Percentiles rank a stretch among this genome's conserved stretches.
Evolutionary conservation across 352 stramenopile species (phyloP).

Genomic region (Blastocystis sp.): DNA sequence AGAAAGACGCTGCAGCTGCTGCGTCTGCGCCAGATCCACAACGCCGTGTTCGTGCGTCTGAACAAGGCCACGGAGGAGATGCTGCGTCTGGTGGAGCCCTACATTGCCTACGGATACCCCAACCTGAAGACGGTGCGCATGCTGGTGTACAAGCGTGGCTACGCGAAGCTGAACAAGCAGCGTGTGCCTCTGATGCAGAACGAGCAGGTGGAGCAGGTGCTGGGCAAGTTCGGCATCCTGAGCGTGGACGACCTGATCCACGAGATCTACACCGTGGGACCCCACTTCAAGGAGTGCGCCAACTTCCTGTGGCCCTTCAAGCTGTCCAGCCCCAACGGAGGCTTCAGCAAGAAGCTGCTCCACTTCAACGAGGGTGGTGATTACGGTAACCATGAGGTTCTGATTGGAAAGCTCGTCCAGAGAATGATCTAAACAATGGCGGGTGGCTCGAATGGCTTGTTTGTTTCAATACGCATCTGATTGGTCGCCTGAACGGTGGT

Average conservation of each 20-base stretch:
- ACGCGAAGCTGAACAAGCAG: conserved; percentile 92
- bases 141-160: conserved; percentile 98
- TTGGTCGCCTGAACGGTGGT: background rate
- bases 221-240: conserved; percentile 84
- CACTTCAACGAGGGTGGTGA: conserved; percentile 83
- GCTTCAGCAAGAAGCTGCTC: conserved; percentile 83
- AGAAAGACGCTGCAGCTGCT: conserved; percentile 86
- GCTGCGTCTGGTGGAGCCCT: conserved; percentile 64
- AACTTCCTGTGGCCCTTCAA: conserved; percentile 99
- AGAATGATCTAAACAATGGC: conserved; percentile 71
- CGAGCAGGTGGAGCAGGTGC: conserved; percentile 81
- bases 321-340: conserved; percentile 84
- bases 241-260: conserved; percentile 95
- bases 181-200: conserved; percentile 88
- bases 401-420: too few relatives aligned
- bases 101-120: conserved; percentile 83
- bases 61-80: conserved; percentile 99
- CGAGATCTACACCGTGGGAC: conserved; percentile 91
- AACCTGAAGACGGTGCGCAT: conserved; percentile 90
- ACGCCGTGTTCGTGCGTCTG: conserved; percentile 94
- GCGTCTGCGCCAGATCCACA: conserved; percentile 96
- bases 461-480: background rate
- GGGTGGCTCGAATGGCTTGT: background rate
- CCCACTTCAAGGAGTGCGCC: conserved; percentile 89
- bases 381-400: conserved; percentile 75